These are phyloP conservation scores for Nematocida homosporus DNA, from an alignment of 371 early-diverging fungal genomes.

Conservation along the genomic window DNA sequence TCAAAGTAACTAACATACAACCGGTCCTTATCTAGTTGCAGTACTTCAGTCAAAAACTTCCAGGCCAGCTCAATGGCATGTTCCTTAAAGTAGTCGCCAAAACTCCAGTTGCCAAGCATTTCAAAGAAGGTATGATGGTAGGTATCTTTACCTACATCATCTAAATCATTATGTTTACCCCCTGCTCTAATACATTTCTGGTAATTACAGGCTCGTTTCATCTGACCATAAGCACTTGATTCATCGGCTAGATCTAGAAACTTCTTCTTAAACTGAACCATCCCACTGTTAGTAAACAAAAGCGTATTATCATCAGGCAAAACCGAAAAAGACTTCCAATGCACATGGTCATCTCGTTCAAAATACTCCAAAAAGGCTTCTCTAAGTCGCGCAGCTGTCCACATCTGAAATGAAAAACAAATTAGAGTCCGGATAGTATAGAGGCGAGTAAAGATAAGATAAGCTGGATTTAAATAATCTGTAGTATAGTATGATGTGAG, in stretches of 20 bases:
- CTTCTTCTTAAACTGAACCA: slow-evolving; percentile 98
- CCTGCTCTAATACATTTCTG: slow-evolving; percentile 91
- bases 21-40: slow-evolving; percentile 76
- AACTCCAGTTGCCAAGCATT: slow-evolving; percentile 99
- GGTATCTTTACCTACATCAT: slow-evolving; percentile 97
- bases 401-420: slow-evolving; percentile 45
- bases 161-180: slow-evolving; percentile 99
- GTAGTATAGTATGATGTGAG: too few species aligned
- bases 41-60: slow-evolving; percentile 84
- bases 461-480: too few species aligned
- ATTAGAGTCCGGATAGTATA: too few species aligned
- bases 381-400: slow-evolving; percentile 67
- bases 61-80: slow-evolving; percentile 85
- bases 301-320: slow-evolving; percentile 94
- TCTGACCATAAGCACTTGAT: slow-evolving; percentile 77
- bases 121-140: slow-evolving; percentile 99
- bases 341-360: slow-evolving; percentile 74
- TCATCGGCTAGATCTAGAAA: slow-evolving; percentile 90
- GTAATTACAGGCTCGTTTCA: slow-evolving; percentile 84
- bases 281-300: slow-evolving; percentile 96
- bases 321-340: slow-evolving; percentile 81
- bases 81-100: slow-evolving; percentile 97
- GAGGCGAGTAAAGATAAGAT: too few species aligned
- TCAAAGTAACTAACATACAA: slow-evolving; percentile 92
- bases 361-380: slow-evolving; percentile 84